phyloP scores from a whole-genome alignment of 306 rosid species.

The Alnus glutinosa region DNA sequence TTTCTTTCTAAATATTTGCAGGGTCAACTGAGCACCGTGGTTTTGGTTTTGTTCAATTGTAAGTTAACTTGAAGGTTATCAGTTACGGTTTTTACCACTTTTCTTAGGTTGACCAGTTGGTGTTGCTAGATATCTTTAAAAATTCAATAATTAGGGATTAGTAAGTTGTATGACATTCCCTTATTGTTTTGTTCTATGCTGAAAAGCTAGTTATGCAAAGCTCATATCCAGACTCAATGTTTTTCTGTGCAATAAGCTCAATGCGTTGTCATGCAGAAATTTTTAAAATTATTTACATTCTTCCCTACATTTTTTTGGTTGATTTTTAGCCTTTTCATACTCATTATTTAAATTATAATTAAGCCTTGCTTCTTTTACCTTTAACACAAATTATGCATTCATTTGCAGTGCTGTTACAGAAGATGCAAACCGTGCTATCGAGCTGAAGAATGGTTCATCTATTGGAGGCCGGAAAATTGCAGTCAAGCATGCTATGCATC shows the following conservation, averaged over 20 bases:
- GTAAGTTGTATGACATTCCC: not conserved
- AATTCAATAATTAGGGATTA: not conserved
- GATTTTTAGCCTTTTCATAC: not conserved
- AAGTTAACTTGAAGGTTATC: conserved; percentile 33
- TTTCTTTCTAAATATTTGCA: conserved; percentile 35
- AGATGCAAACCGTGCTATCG: conserved; percentile 82
- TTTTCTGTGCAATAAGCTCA: not conserved
- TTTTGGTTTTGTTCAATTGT: conserved; percentile 82
- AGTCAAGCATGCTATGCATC: conserved; percentile 86
- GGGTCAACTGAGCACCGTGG: conserved; percentile 87
- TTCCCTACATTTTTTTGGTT: not conserved
- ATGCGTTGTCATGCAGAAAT: not conserved
- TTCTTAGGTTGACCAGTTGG: not conserved
- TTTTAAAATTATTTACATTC: not conserved
- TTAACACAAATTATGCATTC: conserved; percentile 11
- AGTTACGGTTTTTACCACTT: not conserved
- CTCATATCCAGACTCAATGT: not conserved
- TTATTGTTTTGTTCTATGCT: not conserved
- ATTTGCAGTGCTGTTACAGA: conserved; percentile 75
- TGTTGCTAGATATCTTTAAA: not conserved
- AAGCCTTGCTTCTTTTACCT: not conserved
- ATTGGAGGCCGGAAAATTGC: conserved; percentile 75
- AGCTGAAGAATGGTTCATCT: conserved; percentile 68
- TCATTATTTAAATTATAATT: not conserved
- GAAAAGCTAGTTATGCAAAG: not conserved